These are phyloP conservation scores for Ascoidea tarda DNA, from an alignment of 805 yeast genomes.

Conservation along the genomic window DNA sequence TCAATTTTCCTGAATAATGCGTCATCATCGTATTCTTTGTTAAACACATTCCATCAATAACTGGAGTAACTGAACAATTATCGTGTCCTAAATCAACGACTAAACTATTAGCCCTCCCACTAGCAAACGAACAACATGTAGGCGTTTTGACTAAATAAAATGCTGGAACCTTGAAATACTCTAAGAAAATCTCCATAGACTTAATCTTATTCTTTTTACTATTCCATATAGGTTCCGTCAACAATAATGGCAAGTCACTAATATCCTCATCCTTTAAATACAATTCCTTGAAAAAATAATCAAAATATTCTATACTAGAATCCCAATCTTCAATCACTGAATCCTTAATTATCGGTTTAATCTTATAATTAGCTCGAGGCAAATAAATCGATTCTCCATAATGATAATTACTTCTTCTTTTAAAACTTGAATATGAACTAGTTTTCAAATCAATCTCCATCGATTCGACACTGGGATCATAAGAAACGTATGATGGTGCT, in stretches of 20 bases:
- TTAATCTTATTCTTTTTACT: constrained; percentile 48
- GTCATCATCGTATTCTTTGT: constrained; percentile 59
- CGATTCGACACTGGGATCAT: constrained; percentile 5
- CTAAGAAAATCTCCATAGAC: constrained; percentile 60
- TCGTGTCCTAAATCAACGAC: constrained; percentile 84
- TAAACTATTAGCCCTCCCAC: constrained; percentile 76
- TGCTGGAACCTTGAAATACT: constrained; percentile 61
- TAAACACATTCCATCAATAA: constrained; percentile 67
- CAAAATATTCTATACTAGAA: constrained; percentile 62
- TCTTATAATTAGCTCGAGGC: constrained; percentile 37
- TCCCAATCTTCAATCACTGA: constrained; percentile 76
- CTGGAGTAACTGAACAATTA: constrained; percentile 62
- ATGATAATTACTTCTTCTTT: constrained; percentile 14
- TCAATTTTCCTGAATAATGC: constrained; percentile 55
- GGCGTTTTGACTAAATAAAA: constrained; percentile 71
- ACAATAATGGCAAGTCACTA: constrained; percentile 56
- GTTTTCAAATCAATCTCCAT: constrained; percentile 13
- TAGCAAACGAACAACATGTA: constrained; percentile 79
- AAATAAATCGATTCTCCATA: constrained; percentile 29
- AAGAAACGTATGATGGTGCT: constrained; percentile 40
- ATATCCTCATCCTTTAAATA: constrained; percentile 26
- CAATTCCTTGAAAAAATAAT: constrained; percentile 38
- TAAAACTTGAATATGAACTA: constrained; percentile 1
- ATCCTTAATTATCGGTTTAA: constrained; percentile 45
- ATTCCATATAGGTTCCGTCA: constrained; percentile 87